phyloP scores from a whole-genome alignment of 2,329 filamentous ascomycete genomes.

The Rosellinia necatrix region DNA sequence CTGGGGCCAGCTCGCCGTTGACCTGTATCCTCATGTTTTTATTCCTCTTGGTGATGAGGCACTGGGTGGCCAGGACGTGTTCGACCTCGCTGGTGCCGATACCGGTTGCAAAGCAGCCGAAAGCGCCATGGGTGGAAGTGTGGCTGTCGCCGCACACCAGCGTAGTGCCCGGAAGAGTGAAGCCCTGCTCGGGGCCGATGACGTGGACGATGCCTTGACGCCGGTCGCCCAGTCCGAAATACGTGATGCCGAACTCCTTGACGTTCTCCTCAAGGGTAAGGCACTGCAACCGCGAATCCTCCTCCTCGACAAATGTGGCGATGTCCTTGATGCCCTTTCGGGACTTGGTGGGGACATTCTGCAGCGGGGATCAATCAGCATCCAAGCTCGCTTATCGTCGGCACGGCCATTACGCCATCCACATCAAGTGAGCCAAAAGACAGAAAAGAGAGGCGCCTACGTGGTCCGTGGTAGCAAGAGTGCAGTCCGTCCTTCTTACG shows the following conservation, averaged over 20 bases:
- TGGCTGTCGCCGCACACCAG: constrained; percentile 98
- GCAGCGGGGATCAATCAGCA: constrained; percentile 12
- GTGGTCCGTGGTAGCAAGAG: constrained; percentile 94
- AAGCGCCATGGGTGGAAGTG: constrained; percentile 96
- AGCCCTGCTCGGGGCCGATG: constrained; percentile 97
- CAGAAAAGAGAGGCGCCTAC: constrained; percentile 57
- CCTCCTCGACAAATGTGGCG: constrained; percentile 90
- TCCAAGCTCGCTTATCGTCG: constrained; percentile 18
- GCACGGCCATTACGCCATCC: neutral
- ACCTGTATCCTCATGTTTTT: constrained; percentile 99
- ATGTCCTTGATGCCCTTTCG: constrained; percentile 94
- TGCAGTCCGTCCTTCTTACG: constrained; percentile 94
- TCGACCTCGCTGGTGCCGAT: constrained; percentile 99
- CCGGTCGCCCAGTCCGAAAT: constrained; percentile 95
- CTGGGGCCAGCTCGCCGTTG: constrained; percentile 84
- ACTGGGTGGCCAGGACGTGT: constrained; percentile 96
- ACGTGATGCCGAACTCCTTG: constrained; percentile 93
- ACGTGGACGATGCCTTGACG: constrained; percentile 98
- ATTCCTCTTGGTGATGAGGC: constrained; percentile 88
- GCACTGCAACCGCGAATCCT: constrained; percentile 91
- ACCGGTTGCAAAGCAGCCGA: constrained; percentile 91
- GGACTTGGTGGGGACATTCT: constrained; percentile 93
- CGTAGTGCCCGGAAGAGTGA: constrained; percentile 95
- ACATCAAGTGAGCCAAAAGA: constrained; percentile 1
- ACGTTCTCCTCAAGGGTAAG: constrained; percentile 97